phyloP scores from a whole-genome alignment of 148 eudicot species.

The Nepenthes gracilis region DNA sequence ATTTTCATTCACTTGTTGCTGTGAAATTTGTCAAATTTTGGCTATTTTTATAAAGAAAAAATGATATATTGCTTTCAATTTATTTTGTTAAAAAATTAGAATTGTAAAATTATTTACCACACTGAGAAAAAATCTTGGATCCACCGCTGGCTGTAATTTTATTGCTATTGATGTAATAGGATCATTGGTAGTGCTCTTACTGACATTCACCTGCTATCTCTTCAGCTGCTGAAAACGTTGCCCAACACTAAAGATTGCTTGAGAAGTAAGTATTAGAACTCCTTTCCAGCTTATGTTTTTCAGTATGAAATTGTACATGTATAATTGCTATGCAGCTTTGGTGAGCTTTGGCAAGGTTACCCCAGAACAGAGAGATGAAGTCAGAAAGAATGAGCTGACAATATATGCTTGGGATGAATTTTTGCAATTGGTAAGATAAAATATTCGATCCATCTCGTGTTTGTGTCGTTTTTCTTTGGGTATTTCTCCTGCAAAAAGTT shows the following conservation, averaged over 20 bases:
- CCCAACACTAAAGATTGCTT: slow-evolving; percentile 46
- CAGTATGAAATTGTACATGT: not conserved
- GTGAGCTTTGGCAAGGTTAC: slow-evolving; percentile 91
- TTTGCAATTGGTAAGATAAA: slow-evolving; percentile 54
- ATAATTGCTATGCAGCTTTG: slow-evolving; percentile 37
- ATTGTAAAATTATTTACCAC: no score
- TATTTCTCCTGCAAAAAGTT: not conserved
- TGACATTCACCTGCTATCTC: slow-evolving; percentile 1
- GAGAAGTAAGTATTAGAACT: slow-evolving; percentile 48
- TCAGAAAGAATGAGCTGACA: slow-evolving; percentile 50
- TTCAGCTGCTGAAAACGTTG: slow-evolving; percentile 81
- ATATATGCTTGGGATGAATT: slow-evolving; percentile 87
- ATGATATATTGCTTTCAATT: no score
- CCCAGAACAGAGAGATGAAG: slow-evolving; percentile 56
- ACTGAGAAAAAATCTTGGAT: not conserved
- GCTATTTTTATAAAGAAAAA: no score
- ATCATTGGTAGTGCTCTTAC: not conserved
- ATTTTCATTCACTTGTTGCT: no score
- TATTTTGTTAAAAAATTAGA: no score
- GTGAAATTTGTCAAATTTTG: no score
- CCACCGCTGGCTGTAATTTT: not conserved
- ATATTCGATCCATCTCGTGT: not conserved
- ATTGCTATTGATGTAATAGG: not conserved
- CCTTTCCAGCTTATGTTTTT: not conserved
- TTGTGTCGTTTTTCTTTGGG: not conserved